Evolutionary conservation across 1,284 basidiomycete genomes (phyloP).

Genomic region (Coniferiporia weirii): DNA sequence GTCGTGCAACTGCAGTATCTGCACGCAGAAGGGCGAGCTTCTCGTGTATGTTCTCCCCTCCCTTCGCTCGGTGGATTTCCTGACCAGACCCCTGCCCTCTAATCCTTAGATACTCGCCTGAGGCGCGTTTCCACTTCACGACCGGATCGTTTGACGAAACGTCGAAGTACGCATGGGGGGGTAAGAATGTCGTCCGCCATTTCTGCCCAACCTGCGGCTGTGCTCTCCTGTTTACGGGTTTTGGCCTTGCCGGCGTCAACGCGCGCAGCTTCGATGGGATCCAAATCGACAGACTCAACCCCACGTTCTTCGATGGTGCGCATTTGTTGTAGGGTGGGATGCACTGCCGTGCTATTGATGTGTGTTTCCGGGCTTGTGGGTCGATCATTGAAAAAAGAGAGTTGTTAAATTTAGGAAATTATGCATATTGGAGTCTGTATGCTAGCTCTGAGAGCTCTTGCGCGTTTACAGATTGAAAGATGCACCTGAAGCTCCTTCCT

Average conservation of each 20-base stretch:
- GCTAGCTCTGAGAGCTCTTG: no score
- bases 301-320: conserved; percentile 2
- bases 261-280: conserved; percentile 6
- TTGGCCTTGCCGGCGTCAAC: not conserved
- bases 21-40: conserved; percentile 10
- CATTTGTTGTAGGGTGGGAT: not conserved
- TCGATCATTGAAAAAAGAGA: no score
- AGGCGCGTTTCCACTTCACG: not conserved
- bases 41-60: conserved; percentile 8
- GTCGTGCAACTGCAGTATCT: conserved; percentile 18
- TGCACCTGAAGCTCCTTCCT: no score
- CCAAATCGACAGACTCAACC: conserved; percentile 8
- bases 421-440: no score
- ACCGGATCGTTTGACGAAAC: conserved; percentile 3
- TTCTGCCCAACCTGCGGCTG: conserved; percentile 11
- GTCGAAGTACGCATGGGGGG: not conserved
- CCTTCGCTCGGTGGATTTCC: not conserved
- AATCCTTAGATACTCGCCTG: not conserved
- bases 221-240: not conserved
- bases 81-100: not conserved
- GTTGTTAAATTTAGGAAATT: no score
- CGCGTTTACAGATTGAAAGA: no score
- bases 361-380: no score
- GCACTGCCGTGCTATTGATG: not conserved
- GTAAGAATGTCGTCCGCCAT: not conserved